Evolutionary conservation across 768 basidiomycete genomes (phyloP).

Genomic region (Kwoniella sp.): DNA sequence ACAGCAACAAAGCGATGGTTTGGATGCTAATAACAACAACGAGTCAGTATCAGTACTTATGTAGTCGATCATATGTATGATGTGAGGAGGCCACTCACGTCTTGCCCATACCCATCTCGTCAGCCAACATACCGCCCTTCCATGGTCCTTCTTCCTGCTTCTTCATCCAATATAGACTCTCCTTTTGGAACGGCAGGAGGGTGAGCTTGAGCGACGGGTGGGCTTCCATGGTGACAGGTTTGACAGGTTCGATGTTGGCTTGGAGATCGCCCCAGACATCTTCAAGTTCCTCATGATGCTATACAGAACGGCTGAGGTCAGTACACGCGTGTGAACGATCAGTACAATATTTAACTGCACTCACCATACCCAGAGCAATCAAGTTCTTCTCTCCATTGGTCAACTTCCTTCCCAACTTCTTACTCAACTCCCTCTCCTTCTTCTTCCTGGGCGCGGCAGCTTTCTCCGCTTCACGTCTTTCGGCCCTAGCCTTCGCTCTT

Average conservation of each 20-base stretch:
- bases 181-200: slow-evolving; percentile 90
- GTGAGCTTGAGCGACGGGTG: slow-evolving; percentile 80
- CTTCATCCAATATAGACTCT: slow-evolving; percentile 94
- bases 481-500: slow-evolving; percentile 36
- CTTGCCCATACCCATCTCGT: slow-evolving; percentile 65
- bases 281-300: slow-evolving; percentile 75
- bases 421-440: slow-evolving; percentile 57
- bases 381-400: slow-evolving; percentile 64
- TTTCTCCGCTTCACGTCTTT: slow-evolving; percentile 46
- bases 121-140: slow-evolving; percentile 87
- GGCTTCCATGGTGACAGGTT: slow-evolving; percentile 73
- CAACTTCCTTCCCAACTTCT: slow-evolving; percentile 71
- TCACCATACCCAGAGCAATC: slow-evolving; percentile 49
- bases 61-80: slow-evolving; percentile 71
- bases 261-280: slow-evolving; percentile 88
- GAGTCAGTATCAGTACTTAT: background rate
- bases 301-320: slow-evolving; percentile 49
- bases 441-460: slow-evolving; percentile 31
- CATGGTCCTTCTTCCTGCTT: slow-evolving; percentile 85
- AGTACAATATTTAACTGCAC: slow-evolving; percentile 8
- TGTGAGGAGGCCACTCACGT: slow-evolving; percentile 46
- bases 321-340: no score
- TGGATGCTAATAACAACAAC: slow-evolving; percentile 73
- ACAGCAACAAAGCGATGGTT: slow-evolving; percentile 83
- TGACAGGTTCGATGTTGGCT: slow-evolving; percentile 63